Percentiles rank a stretch among this genome's conserved stretches.
Conservation (phyloP, 2,329 filamentous ascomycete species). For the Drechslera avenae region DNA sequence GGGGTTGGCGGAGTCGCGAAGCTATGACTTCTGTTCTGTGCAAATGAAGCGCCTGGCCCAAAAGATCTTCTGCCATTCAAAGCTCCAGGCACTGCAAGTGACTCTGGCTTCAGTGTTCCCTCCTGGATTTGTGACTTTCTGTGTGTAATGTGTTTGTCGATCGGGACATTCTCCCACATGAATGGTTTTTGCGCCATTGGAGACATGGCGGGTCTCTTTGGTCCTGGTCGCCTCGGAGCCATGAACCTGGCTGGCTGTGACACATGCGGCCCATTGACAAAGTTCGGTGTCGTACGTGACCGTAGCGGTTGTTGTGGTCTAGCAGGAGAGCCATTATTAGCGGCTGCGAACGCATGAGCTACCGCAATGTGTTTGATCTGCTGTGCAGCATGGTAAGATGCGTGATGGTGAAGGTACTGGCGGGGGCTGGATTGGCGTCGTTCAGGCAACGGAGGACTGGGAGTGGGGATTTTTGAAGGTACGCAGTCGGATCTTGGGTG, state of each 20-base stretch:
- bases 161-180: constrained; percentile 33
- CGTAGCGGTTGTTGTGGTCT: constrained; percentile 26
- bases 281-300: constrained; percentile 40
- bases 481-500: constrained; percentile 11
- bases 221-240: constrained; percentile 24
- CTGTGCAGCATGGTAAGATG: constrained; percentile 19
- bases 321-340: constrained; percentile 12
- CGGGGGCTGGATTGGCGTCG: constrained; percentile 35
- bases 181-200: constrained; percentile 14
- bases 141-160: constrained; percentile 17
- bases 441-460: constrained; percentile 27
- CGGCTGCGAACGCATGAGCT: constrained; percentile 19
- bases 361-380: constrained; percentile 27
- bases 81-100: constrained; percentile 19
- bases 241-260: constrained; percentile 19
- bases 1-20: constrained; percentile 20
- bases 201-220: constrained; percentile 15
- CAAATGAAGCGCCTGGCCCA: constrained; percentile 14
- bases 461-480: constrained; percentile 38
- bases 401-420: constrained; percentile 25
- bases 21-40: constrained; percentile 22
- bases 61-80: constrained; percentile 24
- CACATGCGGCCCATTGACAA: constrained; percentile 22
- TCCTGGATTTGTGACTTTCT: constrained; percentile 30
- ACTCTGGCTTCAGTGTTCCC: constrained; percentile 23